Evolutionary conservation across 73 alveolate species (phyloP).

Genomic region (Symbiodinium natans): DNA sequence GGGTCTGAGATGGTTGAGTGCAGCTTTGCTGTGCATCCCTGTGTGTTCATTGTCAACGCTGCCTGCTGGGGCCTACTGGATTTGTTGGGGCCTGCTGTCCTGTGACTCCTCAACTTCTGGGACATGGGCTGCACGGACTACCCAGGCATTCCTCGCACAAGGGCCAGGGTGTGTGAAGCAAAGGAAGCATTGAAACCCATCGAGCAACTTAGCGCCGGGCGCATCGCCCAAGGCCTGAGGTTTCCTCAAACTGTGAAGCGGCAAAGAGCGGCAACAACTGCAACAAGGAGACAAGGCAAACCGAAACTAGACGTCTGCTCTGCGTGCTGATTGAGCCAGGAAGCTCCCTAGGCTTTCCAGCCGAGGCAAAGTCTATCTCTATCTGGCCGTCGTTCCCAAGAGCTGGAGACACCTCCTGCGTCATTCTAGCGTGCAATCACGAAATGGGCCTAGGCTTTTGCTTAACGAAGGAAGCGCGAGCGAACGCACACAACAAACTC

Average conservation of each 20-base stretch:
- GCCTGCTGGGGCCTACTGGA: not conserved
- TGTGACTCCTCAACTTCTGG: constrained; percentile 35
- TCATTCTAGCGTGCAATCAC: not conserved
- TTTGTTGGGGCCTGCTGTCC: not conserved
- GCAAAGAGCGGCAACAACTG: not conserved
- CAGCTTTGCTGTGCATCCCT: not conserved
- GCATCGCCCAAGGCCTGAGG: not conserved
- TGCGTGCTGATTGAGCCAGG: not conserved
- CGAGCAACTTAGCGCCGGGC: not conserved
- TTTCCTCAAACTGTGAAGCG: not conserved
- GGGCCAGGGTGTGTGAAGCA: not conserved
- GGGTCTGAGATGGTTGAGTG: not conserved
- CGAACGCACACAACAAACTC: no score
- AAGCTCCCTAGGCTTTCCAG: constrained; percentile 47
- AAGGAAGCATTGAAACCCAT: no score
- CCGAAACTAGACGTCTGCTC: not conserved
- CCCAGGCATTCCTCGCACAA: constrained; percentile 71
- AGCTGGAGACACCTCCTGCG: not conserved
- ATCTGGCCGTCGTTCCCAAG: not conserved
- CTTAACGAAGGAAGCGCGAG: no score
- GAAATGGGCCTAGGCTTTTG: no score
- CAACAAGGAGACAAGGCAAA: not conserved
- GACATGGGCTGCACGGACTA: constrained; percentile 17
- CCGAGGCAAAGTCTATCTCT: constrained; percentile 29
- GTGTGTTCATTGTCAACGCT: not conserved